Percentiles rank a stretch among this genome's conserved stretches.
Conservation (phyloP, 768 basidiomycete genomes). For the Coprinellus micaceus region DNA sequence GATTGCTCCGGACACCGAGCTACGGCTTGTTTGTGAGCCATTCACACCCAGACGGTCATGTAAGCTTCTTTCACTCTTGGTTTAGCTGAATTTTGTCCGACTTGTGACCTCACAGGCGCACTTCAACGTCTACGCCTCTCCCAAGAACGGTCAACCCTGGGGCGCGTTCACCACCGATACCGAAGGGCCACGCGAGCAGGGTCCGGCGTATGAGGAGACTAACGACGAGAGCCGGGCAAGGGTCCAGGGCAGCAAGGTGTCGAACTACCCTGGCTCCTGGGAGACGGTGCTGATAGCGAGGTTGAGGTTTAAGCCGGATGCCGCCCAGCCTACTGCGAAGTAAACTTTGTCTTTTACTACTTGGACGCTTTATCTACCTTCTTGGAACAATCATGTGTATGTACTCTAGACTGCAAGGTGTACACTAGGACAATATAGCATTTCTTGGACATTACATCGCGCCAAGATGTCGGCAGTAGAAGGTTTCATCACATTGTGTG, state of each 20-base stretch:
- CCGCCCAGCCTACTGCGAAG: slow-evolving; percentile 45
- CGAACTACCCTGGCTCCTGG: slow-evolving; percentile 36
- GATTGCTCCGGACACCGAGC: slow-evolving; percentile 64
- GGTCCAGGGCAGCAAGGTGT: slow-evolving; percentile 20
- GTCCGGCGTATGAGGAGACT: slow-evolving; percentile 45
- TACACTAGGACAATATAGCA: too few species aligned
- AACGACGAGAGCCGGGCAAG: slow-evolving; percentile 17
- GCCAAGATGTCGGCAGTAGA: too few species aligned
- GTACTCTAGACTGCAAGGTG: too few species aligned
- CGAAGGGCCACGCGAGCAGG: slow-evolving; percentile 37
- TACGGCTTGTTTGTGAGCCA: slow-evolving; percentile 78
- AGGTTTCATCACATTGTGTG: not conserved
- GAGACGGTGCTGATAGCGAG: slow-evolving; percentile 62
- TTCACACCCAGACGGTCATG: slow-evolving; percentile 45
- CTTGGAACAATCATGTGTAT: not conserved
- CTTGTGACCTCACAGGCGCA: slow-evolving; percentile 39
- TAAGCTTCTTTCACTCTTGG: slow-evolving; percentile 19
- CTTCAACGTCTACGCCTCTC: slow-evolving; percentile 64
- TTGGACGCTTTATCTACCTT: not conserved
- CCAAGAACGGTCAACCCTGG: slow-evolving; percentile 60
- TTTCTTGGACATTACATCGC: too few species aligned
- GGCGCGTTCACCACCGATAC: slow-evolving; percentile 66
- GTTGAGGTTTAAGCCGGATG: slow-evolving; percentile 63
- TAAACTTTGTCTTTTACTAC: not conserved
- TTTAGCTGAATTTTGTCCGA: not conserved